Base-by-base conservation (phyloP, 257 asterid species). In the Jasminum sambac region DNA sequence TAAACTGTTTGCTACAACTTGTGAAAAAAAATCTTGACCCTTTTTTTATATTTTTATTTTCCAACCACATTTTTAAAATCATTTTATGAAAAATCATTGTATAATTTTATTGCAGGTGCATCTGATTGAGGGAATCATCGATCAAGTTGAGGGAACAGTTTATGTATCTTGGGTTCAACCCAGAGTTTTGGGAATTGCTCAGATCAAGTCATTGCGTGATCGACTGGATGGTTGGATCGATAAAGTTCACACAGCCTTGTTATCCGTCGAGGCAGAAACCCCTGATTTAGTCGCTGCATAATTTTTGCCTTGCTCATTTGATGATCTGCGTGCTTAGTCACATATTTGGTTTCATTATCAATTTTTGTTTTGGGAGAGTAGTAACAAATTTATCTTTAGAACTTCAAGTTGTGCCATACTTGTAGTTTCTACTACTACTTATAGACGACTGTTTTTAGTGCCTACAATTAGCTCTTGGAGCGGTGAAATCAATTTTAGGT, bases 91-190 rank as follows among this genome's bases (percentile, higher is more conserved):
- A n/a, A n/a, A n/a, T n/a, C n/a, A n/a, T n/a, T n/a, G n/a, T n/a
- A 36, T 36, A 58, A 43, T 71, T 41, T 74, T 38, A 34, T 65
- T 85, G 78, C 79, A 94, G 98, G 97, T 88, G 62, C 99, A 86
- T 83, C 87, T 95, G 71, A 89, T 95, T 2, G 96, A 91, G 83
- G 99, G 99, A 68, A 88, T 94, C 61, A 89, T 94, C 16, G 95
- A 89, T 80, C 96, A 94, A 86, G 97, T 94, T 5, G 96, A 94
- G 70, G 96, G 96, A 74, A 88, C 96, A 0, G 93, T 91, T 46
- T 87, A 89, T 30, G 97, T 91, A 25, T 88, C 97, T 0, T 91
- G 98, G 98, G 98, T 91, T 74, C 98, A 95, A 78, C 99, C 99
- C 24, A 82, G 99, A 83, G 99, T 95, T 59, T 55, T 95, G 74